Conservation (phyloP, 2,329 filamentous ascomycete species). For the Gaeumannomyces sp. region DNA sequence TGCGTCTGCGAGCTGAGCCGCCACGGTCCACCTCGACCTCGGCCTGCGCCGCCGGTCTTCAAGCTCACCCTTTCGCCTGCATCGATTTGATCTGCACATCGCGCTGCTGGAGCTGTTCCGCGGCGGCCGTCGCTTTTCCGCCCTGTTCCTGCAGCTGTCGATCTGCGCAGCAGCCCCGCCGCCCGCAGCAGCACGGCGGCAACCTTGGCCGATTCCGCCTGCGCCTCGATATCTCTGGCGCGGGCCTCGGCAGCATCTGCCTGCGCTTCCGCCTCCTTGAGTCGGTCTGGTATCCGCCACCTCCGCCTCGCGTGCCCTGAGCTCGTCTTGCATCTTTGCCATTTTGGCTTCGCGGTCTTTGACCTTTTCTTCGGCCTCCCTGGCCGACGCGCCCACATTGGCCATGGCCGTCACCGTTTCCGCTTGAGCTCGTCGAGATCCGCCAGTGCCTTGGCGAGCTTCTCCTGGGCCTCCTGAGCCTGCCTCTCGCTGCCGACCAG, state of each 20-base stretch:
- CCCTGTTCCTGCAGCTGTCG: conserved; percentile 24
- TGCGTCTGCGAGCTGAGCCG: conserved; percentile 26
- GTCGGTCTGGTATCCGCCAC: background rate
- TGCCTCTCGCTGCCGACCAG: conserved; percentile 28
- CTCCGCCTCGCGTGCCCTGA: conserved; percentile 1
- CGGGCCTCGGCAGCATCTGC: conserved; percentile 2
- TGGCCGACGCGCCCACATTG: conserved; percentile 10
- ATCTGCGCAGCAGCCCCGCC: conserved; percentile 15
- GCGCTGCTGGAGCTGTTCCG: conserved; percentile 36
- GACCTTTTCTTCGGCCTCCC: conserved; percentile 4
- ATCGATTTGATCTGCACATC: conserved; percentile 37
- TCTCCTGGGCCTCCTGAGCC: conserved; percentile 35
- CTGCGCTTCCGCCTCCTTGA: conserved; percentile 4
- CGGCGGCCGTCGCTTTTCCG: conserved; percentile 25
- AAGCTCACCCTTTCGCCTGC: conserved; percentile 35
- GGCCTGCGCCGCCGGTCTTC: conserved; percentile 27
- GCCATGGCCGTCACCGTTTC: conserved; percentile 18
- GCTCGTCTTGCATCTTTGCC: conserved; percentile 1
- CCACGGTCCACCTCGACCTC: conserved; percentile 33
- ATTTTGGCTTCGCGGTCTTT: conserved; percentile 2
- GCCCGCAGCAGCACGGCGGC: conserved; percentile 16
- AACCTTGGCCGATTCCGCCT: background rate
- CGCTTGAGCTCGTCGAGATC: conserved; percentile 35
- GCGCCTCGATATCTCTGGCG: conserved; percentile 10
- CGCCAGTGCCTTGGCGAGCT: conserved; percentile 41